A percentile compares a stretch with the other conserved stretches of the same genome.
phyloP scores from a whole-genome alignment of 202 grass and related monocot species.

The Bolboschoenoplectus hybrid region DNA sequence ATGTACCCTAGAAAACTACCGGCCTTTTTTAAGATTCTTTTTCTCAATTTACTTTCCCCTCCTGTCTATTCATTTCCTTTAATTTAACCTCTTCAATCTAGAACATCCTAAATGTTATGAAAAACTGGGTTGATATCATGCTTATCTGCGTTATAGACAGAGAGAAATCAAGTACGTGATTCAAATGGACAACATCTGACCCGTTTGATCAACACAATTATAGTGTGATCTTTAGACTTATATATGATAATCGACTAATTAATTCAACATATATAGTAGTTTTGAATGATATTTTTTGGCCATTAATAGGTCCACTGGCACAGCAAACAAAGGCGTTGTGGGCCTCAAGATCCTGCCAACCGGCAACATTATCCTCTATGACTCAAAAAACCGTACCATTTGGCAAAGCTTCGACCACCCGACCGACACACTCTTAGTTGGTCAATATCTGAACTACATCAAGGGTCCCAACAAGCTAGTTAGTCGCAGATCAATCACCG shows the following conservation, averaged over 20 bases:
- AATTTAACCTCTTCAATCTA: background rate
- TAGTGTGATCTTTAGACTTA: background rate
- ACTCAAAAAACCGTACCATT: background rate
- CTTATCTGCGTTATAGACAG: background rate
- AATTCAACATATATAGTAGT: background rate
- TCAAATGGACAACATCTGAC: background rate
- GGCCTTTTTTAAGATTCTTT: background rate
- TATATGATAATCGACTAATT: background rate
- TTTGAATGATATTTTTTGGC: background rate
- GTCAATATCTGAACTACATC: slow-evolving; percentile 25
- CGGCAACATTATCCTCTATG: slow-evolving; percentile 32
- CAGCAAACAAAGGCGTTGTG: slow-evolving; percentile 23
- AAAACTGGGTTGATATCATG: background rate
- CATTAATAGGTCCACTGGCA: slow-evolving; percentile 12
- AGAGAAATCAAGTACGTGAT: background rate
- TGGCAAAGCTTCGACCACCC: slow-evolving; percentile 45
- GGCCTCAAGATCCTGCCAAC: slow-evolving; percentile 39
- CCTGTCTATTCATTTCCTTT: background rate
- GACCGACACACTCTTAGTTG: slow-evolving; percentile 41
- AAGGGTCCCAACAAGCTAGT: slow-evolving; percentile 17
- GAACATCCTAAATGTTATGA: background rate
- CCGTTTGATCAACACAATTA: background rate
- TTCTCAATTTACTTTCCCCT: background rate
- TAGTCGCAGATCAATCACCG: slow-evolving; percentile 29
- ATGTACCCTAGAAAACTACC: background rate